Base-by-base conservation (phyloP, 2,329 filamentous ascomycete species). In the Penicillium sp. region DNA sequence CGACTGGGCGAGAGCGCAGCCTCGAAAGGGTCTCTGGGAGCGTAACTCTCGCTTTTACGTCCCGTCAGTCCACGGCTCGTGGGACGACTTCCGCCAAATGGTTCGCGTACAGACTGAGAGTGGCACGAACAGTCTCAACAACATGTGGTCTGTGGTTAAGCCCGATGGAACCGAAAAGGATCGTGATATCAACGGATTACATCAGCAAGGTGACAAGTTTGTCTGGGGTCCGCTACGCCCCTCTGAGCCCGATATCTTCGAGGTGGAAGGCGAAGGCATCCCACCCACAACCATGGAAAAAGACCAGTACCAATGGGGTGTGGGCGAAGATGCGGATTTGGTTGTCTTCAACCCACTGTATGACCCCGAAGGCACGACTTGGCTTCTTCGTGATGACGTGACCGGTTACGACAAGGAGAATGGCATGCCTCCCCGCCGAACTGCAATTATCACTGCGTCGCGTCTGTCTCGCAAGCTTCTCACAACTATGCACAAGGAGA, bases 261-360 rank as follows among this genome's bases (percentile, higher is more conserved):
- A 90, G 69, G 78, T 82, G 2, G 86, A 89, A 8, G 82, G 88
- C n/a, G 91, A 95, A 58, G 88, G 90, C 1, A 77, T 79, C 16
- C 92, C 92, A 1, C 89, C 90, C 1, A 88, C 83, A 0, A 80
- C 80, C 1, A 88, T 91, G 66, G 90, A 93, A 50, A 88, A 90
- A 60, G 92, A 97, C 70, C 85, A 88, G 63, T 92, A 93, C 71
- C 75, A 82, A 50, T 97, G 93, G 93, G 93, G 93, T 31, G 89
- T 95, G 1, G 90, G 85, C 53, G 93, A 97, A 74, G 90, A 96
- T 58, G 92, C 93, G 11, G 93, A 98, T 73, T 85, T 96, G 64
- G 93, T 98, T 69, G 91, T 92, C 0, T 86, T 98, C 60, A 95
- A 93, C 69, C 93, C 93, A 10, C 87, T 98, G 61, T 98, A 93